Evolutionary conservation across 257 asterid species (phyloP).

Genomic region (Solanum chmielewskii): DNA sequence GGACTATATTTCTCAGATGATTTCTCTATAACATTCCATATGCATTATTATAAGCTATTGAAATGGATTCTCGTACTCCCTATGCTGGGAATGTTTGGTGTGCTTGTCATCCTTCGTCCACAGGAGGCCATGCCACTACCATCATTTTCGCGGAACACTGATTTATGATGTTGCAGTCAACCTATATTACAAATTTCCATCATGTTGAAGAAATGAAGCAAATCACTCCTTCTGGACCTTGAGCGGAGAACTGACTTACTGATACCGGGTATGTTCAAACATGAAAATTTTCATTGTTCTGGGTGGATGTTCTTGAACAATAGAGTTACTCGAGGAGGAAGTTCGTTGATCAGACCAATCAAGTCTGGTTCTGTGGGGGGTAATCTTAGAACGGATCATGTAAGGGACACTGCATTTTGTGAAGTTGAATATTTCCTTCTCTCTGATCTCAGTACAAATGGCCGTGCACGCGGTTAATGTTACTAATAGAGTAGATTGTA

Average conservation of each 20-base stretch:
- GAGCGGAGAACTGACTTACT: neutral
- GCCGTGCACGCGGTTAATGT: neutral
- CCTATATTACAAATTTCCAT: neutral
- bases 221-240: neutral
- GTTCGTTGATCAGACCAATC: neutral
- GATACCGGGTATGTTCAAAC: neutral
- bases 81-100: conserved; percentile 92
- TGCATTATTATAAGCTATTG: conserved; percentile 77
- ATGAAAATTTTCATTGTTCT: neutral
- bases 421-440: neutral
- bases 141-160: conserved; percentile 86
- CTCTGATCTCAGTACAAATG: neutral
- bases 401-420: neutral
- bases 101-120: conserved; percentile 83
- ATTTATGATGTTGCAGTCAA: conserved; percentile 33
- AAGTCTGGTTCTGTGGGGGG: neutral
- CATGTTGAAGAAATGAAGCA: neutral
- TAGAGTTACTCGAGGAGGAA: neutral
- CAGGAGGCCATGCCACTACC: conserved; percentile 95
- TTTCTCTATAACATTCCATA: conserved; percentile 85
- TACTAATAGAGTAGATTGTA: neutral
- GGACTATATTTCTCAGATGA: conserved; percentile 85
- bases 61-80: conserved; percentile 96
- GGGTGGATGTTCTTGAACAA: neutral
- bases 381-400: neutral